A percentile compares a stretch with the other conserved stretches of the same genome.
Evolutionary conservation across 192 early-diverging fungal species (phyloP).

Genomic region (Coemansia sp.): DNA sequence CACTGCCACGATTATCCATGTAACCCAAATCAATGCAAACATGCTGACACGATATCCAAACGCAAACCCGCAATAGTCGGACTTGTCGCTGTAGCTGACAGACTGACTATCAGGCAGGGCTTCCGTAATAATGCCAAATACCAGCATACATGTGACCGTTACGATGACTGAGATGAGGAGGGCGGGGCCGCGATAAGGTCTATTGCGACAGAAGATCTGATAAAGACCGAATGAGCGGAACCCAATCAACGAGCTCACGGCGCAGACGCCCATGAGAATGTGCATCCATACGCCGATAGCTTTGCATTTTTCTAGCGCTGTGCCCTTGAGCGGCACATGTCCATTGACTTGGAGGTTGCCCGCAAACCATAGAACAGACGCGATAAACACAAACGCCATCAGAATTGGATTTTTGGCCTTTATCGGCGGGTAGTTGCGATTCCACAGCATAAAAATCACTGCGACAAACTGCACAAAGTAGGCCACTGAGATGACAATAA

Average conservation of each 20-base stretch:
- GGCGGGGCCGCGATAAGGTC: slow-evolving; percentile 7
- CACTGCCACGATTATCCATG: slow-evolving; percentile 32
- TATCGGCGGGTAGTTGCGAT: slow-evolving; percentile 55
- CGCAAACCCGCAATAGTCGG: slow-evolving; percentile 38
- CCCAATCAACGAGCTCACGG: slow-evolving; percentile 39
- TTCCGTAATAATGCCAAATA: slow-evolving; percentile 43
- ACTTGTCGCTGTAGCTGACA: slow-evolving; percentile 15
- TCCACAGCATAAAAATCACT: slow-evolving; percentile 33
- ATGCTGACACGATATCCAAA: slow-evolving; percentile 28
- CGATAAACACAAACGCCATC: slow-evolving; percentile 38
- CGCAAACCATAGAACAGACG: slow-evolving; percentile 48
- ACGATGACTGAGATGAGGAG: background rate
- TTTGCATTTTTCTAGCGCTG: slow-evolving; percentile 31
- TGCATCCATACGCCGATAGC: slow-evolving; percentile 52
- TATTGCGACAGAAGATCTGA: slow-evolving; percentile 8
- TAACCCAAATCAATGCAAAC: slow-evolving; percentile 44
- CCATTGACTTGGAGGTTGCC: slow-evolving; percentile 55
- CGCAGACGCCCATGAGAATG: slow-evolving; percentile 34
- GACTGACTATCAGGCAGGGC: slow-evolving; percentile 16
- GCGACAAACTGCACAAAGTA: slow-evolving; percentile 38
- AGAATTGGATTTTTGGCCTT: slow-evolving; percentile 56
- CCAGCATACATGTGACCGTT: slow-evolving; percentile 19
- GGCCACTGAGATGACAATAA: slow-evolving; percentile 4
- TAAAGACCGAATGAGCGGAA: slow-evolving; percentile 5
- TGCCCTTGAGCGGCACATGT: slow-evolving; percentile 40